Conservation (phyloP, 169 alveolate genomes). For the Cryptosporidium muris region DNA sequence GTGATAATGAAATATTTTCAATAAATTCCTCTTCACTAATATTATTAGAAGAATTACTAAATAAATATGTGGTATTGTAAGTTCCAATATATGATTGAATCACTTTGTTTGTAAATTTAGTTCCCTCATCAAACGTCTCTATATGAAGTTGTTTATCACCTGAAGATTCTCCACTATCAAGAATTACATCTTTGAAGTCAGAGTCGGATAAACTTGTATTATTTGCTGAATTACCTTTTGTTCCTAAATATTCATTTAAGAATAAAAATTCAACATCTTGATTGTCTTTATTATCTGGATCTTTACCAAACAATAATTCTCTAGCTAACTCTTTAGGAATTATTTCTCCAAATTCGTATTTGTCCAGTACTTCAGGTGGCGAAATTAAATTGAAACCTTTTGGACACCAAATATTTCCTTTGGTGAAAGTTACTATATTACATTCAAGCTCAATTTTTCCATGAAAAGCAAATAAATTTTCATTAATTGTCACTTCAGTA, state of each 20-base stretch:
- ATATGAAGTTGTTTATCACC: too few relatives aligned
- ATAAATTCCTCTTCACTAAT: too few relatives aligned
- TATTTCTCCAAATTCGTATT: conserved; percentile 64
- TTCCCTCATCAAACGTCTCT: too few relatives aligned
- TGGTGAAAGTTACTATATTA: conserved; percentile 13
- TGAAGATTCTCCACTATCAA: too few relatives aligned
- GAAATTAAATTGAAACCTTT: conserved; percentile 57
- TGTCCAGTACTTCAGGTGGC: conserved; percentile 60
- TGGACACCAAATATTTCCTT: conserved; percentile 68
- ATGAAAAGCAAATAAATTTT: conserved; percentile 37
- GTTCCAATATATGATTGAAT: too few relatives aligned
- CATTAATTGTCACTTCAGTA: conserved; percentile 25
- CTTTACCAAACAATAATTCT: conserved; percentile 20
- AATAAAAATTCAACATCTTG: not conserved
- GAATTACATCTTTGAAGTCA: too few relatives aligned
- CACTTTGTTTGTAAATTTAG: too few relatives aligned
- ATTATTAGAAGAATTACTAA: too few relatives aligned
- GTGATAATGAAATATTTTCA: too few relatives aligned
- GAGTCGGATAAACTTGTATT: too few relatives aligned
- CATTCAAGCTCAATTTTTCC: conserved; percentile 25
- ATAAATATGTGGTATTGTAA: too few relatives aligned
- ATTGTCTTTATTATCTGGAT: conserved; percentile 9
- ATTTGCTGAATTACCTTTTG: not conserved
- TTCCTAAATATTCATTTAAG: not conserved
- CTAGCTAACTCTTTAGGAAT: conserved; percentile 29